These are phyloP conservation scores for Nothophytophthora sp. DNA, from an alignment of 352 stramenopile species.

Conservation along the genomic window DNA sequence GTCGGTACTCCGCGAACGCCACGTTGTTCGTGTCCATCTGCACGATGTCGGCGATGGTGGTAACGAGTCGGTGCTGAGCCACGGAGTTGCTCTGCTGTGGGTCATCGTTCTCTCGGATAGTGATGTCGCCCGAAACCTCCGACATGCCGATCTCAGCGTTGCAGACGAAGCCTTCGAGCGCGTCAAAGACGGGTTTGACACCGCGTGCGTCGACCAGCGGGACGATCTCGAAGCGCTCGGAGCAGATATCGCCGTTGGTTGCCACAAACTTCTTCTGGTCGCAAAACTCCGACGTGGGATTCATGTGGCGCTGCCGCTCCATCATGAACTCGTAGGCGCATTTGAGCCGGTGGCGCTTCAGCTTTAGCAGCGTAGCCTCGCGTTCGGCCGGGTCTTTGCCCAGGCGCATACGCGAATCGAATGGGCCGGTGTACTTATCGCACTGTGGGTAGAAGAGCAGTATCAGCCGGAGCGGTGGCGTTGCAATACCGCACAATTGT, in stretches of 20 bases:
- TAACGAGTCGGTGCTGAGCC: no score
- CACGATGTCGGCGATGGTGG: no score
- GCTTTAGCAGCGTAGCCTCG: constrained; percentile 9
- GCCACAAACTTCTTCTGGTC: constrained; percentile 41
- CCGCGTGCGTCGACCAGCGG: constrained; percentile 8
- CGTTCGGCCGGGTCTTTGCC: constrained; percentile 20
- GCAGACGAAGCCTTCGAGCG: constrained; percentile 14
- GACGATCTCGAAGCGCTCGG: constrained; percentile 22
- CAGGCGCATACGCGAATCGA: constrained; percentile 23
- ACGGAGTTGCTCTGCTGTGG: no score
- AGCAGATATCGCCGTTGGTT: constrained; percentile 26
- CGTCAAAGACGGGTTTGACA: constrained; percentile 22
- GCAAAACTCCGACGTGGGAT: constrained; percentile 31
- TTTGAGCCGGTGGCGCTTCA: constrained; percentile 34
- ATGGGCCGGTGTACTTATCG: constrained; percentile 18
- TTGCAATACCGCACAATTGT: background rate
- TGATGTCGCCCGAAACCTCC: constrained; percentile 25
- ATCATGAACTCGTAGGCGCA: constrained; percentile 40
- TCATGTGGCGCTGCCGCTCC: constrained; percentile 33
- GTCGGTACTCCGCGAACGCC: no score
- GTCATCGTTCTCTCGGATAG: no score
- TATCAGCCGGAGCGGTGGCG: background rate
- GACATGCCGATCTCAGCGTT: constrained; percentile 29
- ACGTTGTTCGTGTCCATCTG: no score
- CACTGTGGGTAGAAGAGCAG: constrained; percentile 4